Evolutionary conservation across 495 filamentous ascomycete genomes (phyloP).

Genomic region (Echria macrotheca): DNA sequence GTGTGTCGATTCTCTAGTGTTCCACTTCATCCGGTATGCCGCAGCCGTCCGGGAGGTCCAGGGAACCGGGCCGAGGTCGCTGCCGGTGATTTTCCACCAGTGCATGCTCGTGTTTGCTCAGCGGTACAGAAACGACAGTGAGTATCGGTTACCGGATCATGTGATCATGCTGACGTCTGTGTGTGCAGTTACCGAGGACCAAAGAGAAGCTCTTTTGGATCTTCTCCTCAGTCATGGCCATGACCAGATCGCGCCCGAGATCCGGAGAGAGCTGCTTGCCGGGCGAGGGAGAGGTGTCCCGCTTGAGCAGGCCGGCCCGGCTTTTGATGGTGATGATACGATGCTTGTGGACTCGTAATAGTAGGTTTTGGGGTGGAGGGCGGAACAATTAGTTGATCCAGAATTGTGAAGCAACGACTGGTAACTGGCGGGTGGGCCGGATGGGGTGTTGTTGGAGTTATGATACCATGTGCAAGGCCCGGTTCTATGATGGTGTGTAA

Average conservation of each 20-base stretch:
- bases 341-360: slow-evolving; percentile 58
- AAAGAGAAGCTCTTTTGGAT: slow-evolving; percentile 87
- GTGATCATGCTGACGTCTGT: too few species aligned
- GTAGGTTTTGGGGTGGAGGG: neutral
- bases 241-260: slow-evolving; percentile 82
- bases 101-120: slow-evolving; percentile 82
- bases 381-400: too few species aligned
- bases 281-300: slow-evolving; percentile 79
- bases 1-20: slow-evolving; percentile 89
- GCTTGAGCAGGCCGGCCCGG: slow-evolving; percentile 47
- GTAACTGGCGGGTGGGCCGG: too few species aligned
- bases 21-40: slow-evolving; percentile 93
- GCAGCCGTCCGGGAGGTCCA: slow-evolving; percentile 24
- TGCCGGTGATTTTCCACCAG: slow-evolving; percentile 84
- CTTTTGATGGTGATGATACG: slow-evolving; percentile 77
- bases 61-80: slow-evolving; percentile 12
- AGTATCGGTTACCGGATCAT: too few species aligned
- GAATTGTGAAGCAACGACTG: too few species aligned
- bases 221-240: slow-evolving; percentile 82
- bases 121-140: slow-evolving; percentile 76
- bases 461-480: too few species aligned
- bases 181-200: slow-evolving; percentile 48
- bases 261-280: slow-evolving; percentile 82
- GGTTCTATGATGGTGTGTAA: too few species aligned
- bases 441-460: too few species aligned